Percentiles rank a stretch among this genome's conserved stretches.
Conservation (phyloP, 371 early-diverging fungal genomes). For the Lichtheimia ramosa region DNA sequence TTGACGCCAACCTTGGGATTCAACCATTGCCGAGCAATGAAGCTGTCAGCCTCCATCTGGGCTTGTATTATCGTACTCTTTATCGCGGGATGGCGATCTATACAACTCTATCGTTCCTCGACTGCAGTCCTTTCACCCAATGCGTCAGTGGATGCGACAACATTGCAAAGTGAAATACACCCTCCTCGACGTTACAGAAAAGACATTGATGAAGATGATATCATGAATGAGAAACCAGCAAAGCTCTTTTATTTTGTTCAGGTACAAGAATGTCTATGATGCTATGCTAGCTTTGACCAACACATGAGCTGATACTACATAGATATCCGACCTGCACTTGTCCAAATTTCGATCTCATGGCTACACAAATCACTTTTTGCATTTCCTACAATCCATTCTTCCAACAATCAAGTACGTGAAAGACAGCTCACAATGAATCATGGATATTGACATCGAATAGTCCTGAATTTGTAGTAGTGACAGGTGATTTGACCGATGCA, state of each 20-base stretch:
- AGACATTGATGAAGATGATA: constrained; percentile 1
- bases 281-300: constrained; percentile 1
- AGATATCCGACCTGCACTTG: constrained; percentile 87
- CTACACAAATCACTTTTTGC: constrained; percentile 70
- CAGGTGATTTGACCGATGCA: constrained; percentile 90
- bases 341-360: constrained; percentile 67
- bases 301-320: constrained; percentile 1
- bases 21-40: no score
- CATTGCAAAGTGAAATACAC: neutral
- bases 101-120: constrained; percentile 9
- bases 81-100: neutral
- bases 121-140: constrained; percentile 1
- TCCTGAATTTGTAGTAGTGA: constrained; percentile 67
- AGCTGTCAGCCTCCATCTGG: no score
- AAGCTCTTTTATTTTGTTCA: constrained; percentile 17
- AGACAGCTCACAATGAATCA: neutral
- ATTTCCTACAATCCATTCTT: constrained; percentile 69
- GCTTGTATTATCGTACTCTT: no score
- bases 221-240: constrained; percentile 3
- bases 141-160: neutral
- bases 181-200: constrained; percentile 3
- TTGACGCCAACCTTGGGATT: no score
- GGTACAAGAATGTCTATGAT: neutral
- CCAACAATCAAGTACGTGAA: constrained; percentile 49
- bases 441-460: neutral